These are phyloP conservation scores for Globisporangium rhizosaccharum DNA, from an alignment of 352 stramenopile species.

Conservation along the genomic window DNA sequence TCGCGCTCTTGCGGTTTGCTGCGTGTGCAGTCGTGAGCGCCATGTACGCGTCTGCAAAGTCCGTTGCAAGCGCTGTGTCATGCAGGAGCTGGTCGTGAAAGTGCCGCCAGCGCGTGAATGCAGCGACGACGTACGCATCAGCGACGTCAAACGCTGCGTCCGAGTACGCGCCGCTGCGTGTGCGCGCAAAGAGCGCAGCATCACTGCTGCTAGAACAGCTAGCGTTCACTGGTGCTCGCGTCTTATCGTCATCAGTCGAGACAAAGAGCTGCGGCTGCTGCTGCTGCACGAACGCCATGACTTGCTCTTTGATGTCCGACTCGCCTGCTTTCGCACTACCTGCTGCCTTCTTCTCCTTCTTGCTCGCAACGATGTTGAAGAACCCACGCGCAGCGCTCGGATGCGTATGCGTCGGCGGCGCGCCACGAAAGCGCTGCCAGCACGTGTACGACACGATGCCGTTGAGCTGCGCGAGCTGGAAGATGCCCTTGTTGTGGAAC, in stretches of 20 bases:
- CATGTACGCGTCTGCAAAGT: conserved; percentile 45
- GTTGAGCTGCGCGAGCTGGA: conserved; percentile 84
- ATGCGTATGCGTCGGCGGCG: conserved; percentile 56
- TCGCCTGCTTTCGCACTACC: conserved; percentile 6
- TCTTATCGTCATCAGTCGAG: neutral
- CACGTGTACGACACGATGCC: conserved; percentile 77
- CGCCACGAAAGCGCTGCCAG: conserved; percentile 48
- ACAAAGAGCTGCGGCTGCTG: conserved; percentile 34
- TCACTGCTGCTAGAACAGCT: neutral
- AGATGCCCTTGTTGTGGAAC: conserved; percentile 82
- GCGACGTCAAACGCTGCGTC: conserved; percentile 70
- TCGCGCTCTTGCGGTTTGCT: conserved; percentile 18
- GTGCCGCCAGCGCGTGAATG: conserved; percentile 51
- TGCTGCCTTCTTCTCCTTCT: conserved; percentile 16
- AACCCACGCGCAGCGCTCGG: conserved; percentile 68
- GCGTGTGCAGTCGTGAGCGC: conserved; percentile 21
- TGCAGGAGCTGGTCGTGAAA: conserved; percentile 37
- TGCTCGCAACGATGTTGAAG: conserved; percentile 32
- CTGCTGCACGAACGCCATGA: conserved; percentile 54
- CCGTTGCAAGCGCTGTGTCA: conserved; percentile 17
- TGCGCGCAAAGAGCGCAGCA: conserved; percentile 10
- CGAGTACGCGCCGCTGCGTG: conserved; percentile 31
- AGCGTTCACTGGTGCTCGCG: neutral
- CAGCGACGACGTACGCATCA: conserved; percentile 78
- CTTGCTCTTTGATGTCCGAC: conserved; percentile 58